phyloP scores from a whole-genome alignment of 2,329 filamentous ascomycete species.

The Verticillium dahliae region DNA sequence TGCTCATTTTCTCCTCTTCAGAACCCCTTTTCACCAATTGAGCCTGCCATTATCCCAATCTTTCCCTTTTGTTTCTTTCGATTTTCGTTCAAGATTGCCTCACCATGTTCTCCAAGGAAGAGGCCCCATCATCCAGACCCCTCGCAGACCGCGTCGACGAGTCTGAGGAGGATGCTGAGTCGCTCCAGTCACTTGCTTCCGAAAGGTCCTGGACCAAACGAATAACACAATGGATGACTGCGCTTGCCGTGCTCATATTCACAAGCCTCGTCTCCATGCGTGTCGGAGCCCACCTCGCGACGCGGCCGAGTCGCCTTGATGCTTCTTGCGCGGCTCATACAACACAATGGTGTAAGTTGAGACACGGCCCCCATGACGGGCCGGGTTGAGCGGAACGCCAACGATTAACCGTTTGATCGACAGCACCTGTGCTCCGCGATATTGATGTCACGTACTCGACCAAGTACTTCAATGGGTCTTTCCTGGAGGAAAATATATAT shows the following conservation, averaged over 20 bases:
- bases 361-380: not conserved
- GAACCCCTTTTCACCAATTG: not conserved
- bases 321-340: constrained; percentile 22
- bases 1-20: not conserved
- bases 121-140: constrained; percentile 1
- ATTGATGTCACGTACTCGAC: constrained; percentile 22
- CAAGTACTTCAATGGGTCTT: constrained; percentile 47
- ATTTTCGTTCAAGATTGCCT: no score
- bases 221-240: constrained; percentile 3
- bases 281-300: constrained; percentile 12
- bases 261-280: constrained; percentile 12
- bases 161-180: constrained; percentile 12
- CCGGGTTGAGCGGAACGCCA: not conserved
- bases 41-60: not conserved
- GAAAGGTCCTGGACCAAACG: not conserved
- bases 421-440: constrained; percentile 26
- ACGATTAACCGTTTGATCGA: not conserved
- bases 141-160: constrained; percentile 10
- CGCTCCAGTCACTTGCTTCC: not conserved
- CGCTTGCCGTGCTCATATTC: constrained; percentile 5
- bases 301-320: constrained; percentile 11
- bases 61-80: constrained; percentile 1
- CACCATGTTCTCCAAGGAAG: constrained; percentile 10
- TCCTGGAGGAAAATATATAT: constrained; percentile 47
- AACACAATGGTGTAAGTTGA: constrained; percentile 28